Evolutionary conservation across 2,329 filamentous ascomycete genomes (phyloP), one percentile per base, ranked within the genome.

Genomic region (Botrytis tulipae): DNA sequence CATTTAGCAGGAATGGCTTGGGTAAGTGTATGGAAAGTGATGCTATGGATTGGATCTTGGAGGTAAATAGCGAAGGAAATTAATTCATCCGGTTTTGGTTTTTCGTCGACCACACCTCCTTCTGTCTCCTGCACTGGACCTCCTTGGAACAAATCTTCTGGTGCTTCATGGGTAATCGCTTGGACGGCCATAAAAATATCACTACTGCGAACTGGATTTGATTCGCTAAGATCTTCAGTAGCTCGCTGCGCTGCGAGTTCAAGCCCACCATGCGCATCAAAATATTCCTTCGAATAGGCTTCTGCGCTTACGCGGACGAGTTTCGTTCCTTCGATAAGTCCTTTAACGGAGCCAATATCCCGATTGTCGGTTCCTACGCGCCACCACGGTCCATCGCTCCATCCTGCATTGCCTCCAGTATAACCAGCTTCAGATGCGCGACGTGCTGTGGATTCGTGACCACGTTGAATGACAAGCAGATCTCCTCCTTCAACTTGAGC

Each of bases 381-480:
- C 95, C 96, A 99, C 96, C 96, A 99, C 4, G 96, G 96, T 0
- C 96, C 96, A 79, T 98, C 95, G 66, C 90, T 92, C 95, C 96
- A 99, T 75, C 92, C 92, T 54, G 88, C 86, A 42, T 85, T 84
- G 29, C 84, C 85, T 70, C 90, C 88, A 40, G 85, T 82, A 40
- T 87, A 88, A 57, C 87, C 87, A 74, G 86, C 86, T 66, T 92
- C 86, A 2, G 90, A 89, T 60, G 87, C 87, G 61, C 91, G 89
- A 63, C 90, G 90, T 44, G 89, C 90, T 65, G 91, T 89, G 67
- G 91, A 93, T 83, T 98, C 96, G 75, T 94, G 92, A 32, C 96
- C 96, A 54, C 95, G 93, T 84, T 99, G 96, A 75, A 98, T 90
- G 72, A 99, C 96, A 71, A 98, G 87, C 29, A 99, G 87, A 80